Percentiles rank a stretch among this genome's conserved stretches.
Conservation (phyloP, 495 filamentous ascomycete species). For the Podospora fimiseda region DNA sequence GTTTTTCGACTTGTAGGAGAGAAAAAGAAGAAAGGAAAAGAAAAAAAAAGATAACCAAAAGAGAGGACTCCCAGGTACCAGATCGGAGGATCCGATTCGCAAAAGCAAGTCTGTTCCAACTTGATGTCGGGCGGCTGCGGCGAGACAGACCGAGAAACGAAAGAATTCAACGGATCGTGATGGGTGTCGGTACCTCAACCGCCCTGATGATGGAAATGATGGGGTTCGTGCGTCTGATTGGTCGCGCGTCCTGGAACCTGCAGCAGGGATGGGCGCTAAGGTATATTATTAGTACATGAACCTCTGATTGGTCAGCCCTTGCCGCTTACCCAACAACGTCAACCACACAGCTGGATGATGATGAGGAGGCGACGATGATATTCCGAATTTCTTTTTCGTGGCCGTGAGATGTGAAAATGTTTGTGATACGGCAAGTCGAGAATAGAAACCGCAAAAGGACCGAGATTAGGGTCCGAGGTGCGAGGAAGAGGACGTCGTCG, state of each 20-base stretch:
- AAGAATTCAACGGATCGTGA: slow-evolving; percentile 18
- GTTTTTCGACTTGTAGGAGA: neutral
- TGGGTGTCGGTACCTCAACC: slow-evolving; percentile 27
- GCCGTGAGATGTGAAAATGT: neutral
- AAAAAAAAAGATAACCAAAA: too few relatives aligned
- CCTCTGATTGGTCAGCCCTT: slow-evolving; percentile 23
- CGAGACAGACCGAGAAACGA: neutral
- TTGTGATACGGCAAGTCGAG: neutral
- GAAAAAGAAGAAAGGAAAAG: neutral
- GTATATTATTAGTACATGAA: slow-evolving; percentile 30
- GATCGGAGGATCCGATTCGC: neutral
- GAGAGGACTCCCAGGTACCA: neutral
- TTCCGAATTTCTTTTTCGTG: neutral
- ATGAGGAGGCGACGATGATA: neutral
- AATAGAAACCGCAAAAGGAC: slow-evolving; percentile 6
- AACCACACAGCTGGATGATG: slow-evolving; percentile 10
- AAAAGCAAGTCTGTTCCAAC: neutral
- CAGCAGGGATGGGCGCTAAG: slow-evolving; percentile 30
- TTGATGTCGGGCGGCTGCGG: neutral
- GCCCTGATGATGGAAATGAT: slow-evolving; percentile 10
- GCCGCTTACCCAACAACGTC: slow-evolving; percentile 21
- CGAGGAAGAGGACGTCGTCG: neutral
- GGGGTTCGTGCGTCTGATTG: slow-evolving; percentile 22
- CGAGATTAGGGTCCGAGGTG: slow-evolving; percentile 3
- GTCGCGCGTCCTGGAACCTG: slow-evolving; percentile 18